Evolutionary conservation across 73 alveolate genomes (phyloP), one percentile per base, ranked within the genome.

Genomic region (Diophrys appendiculata): DNA sequence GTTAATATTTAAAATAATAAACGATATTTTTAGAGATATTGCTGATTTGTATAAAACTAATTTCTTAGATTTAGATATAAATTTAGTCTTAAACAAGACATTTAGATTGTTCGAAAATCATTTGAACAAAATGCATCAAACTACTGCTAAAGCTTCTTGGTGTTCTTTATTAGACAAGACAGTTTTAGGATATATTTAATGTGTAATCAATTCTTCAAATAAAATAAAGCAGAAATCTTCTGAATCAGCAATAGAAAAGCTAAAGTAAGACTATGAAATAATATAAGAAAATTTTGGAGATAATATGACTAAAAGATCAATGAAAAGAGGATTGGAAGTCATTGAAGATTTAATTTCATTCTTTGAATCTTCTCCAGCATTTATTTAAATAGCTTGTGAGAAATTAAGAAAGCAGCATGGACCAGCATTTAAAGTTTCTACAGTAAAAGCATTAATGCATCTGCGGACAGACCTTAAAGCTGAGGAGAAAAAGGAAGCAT

Each of bases 371-470:
- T 73, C 86, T 32, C 81, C 84, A 29, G 88, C 76, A 1, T 81
- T 84, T 70, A 88, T 90, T 24, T 54, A 82, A 5, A 84, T 78
- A n/a, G 83, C 93, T 29, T 82, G 89, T 54, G 91, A 88, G 68
- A 84, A 78, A 65, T 77, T 90, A 64, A 71, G 92, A 34, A 90
- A 90, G 56, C 64, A 81, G 33, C 96, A 90, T 68, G 96, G 96
- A 0, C 93, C 91, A 0, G 76, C 81, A 24, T 90, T 90, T 72
- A 80, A 84, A 25, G 68, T 86, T 29, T 29, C 68, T 30, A 73
- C 91, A 0, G 91, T 88, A n/a, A 80, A 87, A 68, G 94, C 94
- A 1, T 60, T 87, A 52, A 52, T 87, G 70, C 43, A 69, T 32
- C 53, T 87, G 72, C 78, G 94, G 53, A 87, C 90, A 3, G 94